Evolutionary conservation across 2,329 filamentous ascomycete genomes (phyloP), one percentile per base, ranked within the genome.

Genomic region (Colletotrichum eremochloae): DNA sequence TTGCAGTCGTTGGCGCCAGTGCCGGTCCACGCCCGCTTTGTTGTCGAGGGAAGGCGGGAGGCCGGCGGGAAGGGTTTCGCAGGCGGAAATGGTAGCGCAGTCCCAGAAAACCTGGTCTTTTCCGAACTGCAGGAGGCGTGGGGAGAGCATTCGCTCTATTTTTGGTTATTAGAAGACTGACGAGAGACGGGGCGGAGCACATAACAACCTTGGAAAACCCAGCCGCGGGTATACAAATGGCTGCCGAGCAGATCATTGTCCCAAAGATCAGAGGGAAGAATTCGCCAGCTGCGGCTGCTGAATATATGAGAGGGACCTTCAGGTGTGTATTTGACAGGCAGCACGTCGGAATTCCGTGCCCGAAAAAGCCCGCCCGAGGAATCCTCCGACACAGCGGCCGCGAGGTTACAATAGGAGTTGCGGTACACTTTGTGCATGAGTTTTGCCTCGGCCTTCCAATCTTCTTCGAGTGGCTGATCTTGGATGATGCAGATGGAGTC

Each of bases 401-500:
- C 75, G 15, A 76, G 63, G 33, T 74, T 76, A 42, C 68, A 74
- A n/a, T 42, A 69, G 1, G 74, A 73, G 61, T 71, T 60, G 9
- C 67, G 60, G 33, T 73, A 73, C 8, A 73, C 68, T 12, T 67
- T 57, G 1, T 64, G 67, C 74, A 75, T 75, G 29, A 50, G 52
- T 11, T 58, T n/a, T 1, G 71, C 66, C 67, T 77, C 75, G 0
- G 18, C n/a, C 1, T 66, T 48, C 76, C 76, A 77, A 20, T 77
- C 76, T 0, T 64, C 42, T 33, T 75, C 60, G 5, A 33, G 15
- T 18, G 14, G 40, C 3, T 44, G 40, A 4, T 18, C 36, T 42
- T 77, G 76, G 3, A 78, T 63, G 53, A 78, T 79, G 57, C 77
- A 79, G 2, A 78, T 60, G 4, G 76, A 77, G 65, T 79, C 76